Percentiles rank a stretch among this genome's conserved stretches.
phyloP scores from a whole-genome alignment of 495 filamentous ascomycete species.

The Xanthoparmelia taractica region DNA sequence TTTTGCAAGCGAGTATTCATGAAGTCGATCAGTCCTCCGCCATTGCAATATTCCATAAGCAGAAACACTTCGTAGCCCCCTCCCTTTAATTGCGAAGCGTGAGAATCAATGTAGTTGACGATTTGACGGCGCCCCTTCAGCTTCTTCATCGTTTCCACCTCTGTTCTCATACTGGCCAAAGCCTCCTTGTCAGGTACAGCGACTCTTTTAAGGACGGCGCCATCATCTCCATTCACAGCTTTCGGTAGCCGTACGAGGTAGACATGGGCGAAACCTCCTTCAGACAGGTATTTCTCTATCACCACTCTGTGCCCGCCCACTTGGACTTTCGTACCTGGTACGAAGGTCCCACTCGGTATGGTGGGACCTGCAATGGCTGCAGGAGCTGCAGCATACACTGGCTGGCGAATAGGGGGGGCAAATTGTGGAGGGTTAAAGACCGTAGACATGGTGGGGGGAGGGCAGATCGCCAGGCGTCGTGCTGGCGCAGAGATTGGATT shows the following conservation, averaged over 20 bases:
- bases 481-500: neutral
- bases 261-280: conserved; percentile 97
- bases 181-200: conserved; percentile 95
- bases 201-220: conserved; percentile 87
- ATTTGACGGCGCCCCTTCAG: conserved; percentile 93
- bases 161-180: conserved; percentile 90
- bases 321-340: conserved; percentile 90
- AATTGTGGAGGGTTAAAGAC: conserved; percentile 22
- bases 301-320: conserved; percentile 86
- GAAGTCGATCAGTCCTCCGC: conserved; percentile 94
- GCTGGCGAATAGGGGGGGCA: conserved; percentile 20
- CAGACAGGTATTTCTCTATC: conserved; percentile 97
- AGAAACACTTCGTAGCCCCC: conserved; percentile 97
- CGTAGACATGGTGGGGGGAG: conserved; percentile 21
- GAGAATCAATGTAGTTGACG: conserved; percentile 96
- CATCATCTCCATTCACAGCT: conserved; percentile 70
- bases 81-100: conserved; percentile 85
- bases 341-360: conserved; percentile 80
- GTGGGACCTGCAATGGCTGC: conserved; percentile 33
- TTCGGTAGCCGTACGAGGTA: conserved; percentile 85
- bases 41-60: conserved; percentile 85
- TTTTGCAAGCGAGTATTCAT: conserved; percentile 98
- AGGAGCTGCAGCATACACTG: conserved; percentile 17
- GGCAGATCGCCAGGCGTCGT: conserved; percentile 4
- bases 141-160: conserved; percentile 99